A percentile compares a stretch with the other conserved stretches of the same genome.
phyloP scores from a whole-genome alignment of 2,329 filamentous ascomycete species.

The Curvularia hawaiiensis region DNA sequence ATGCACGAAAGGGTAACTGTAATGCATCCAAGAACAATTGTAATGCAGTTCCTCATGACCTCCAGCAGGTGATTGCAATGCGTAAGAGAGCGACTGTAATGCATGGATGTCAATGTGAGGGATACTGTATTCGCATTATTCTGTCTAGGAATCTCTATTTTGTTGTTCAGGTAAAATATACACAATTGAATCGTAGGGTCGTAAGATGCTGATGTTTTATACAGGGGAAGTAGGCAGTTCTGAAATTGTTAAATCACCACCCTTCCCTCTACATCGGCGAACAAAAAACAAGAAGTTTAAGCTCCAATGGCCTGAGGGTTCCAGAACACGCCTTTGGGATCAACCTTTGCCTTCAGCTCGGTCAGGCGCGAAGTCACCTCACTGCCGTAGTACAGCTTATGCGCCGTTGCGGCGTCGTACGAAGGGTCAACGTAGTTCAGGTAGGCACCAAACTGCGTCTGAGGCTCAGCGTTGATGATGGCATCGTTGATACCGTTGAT shows the following conservation, averaged over 20 bases:
- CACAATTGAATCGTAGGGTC: background rate
- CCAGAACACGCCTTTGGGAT: slow-evolving; percentile 48
- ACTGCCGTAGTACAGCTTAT: slow-evolving; percentile 56
- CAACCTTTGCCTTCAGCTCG: slow-evolving; percentile 48
- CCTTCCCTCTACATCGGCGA: background rate
- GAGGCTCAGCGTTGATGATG: slow-evolving; percentile 45
- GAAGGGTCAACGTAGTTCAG: slow-evolving; percentile 61
- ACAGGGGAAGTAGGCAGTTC: background rate
- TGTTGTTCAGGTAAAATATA: background rate
- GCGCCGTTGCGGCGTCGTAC: slow-evolving; percentile 54
- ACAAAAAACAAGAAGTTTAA: slow-evolving; percentile 2
- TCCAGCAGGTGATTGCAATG: too few species aligned
- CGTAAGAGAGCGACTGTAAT: too few species aligned
- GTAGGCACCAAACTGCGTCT: slow-evolving; percentile 55
- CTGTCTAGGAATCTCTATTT: background rate
- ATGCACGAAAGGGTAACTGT: too few species aligned
- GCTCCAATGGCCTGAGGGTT: slow-evolving; percentile 46
- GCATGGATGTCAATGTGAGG: background rate
- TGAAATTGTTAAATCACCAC: background rate
- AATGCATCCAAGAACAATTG: too few species aligned
- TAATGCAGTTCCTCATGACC: too few species aligned
- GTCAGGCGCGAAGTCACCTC: slow-evolving; percentile 42
- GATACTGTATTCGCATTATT: background rate
- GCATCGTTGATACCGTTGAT: slow-evolving; percentile 52
- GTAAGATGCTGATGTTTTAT: background rate